These are phyloP conservation scores for Lactifluus subvellereus DNA, from an alignment of 768 basidiomycete genomes.

Conservation along the genomic window DNA sequence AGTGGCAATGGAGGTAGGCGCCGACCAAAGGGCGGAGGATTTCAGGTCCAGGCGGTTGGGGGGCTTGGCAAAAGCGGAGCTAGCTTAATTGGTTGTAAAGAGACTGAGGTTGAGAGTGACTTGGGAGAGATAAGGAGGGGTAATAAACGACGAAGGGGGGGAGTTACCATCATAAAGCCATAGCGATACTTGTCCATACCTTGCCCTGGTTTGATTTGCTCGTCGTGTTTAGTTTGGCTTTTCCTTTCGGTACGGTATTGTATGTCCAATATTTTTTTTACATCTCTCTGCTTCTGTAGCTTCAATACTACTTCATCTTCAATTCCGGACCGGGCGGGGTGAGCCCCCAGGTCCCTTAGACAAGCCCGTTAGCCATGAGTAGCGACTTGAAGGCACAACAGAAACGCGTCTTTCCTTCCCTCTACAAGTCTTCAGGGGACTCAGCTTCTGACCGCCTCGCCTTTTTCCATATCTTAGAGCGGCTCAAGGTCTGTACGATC, in stretches of 20 bases:
- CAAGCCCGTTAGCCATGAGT: not conserved
- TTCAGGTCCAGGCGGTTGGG: conserved; percentile 55
- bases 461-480: conserved; percentile 85
- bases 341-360: too few relatives aligned
- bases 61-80: conserved; percentile 69
- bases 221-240: not conserved
- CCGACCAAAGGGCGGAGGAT: conserved; percentile 36
- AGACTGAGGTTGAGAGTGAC: conserved; percentile 68
- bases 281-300: not conserved
- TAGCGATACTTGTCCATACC: not conserved
- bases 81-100: conserved; percentile 53
- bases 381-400: conserved; percentile 3
- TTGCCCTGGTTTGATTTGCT: not conserved
- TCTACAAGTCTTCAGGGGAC: conserved; percentile 52
- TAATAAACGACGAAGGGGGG: conserved; percentile 54
- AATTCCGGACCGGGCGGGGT: too few relatives aligned
- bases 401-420: conserved; percentile 51
- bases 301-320: too few relatives aligned
- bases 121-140: conserved; percentile 73
- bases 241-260: not conserved
- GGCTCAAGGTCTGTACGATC: conserved; percentile 60
- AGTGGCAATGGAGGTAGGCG: conserved; percentile 33
- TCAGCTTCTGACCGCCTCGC: conserved; percentile 65
- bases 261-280: not conserved
- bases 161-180: conserved; percentile 26